Evolutionary conservation across 2,329 filamentous ascomycete species (phyloP).

Genomic region (Ceratocystis albifundus): DNA sequence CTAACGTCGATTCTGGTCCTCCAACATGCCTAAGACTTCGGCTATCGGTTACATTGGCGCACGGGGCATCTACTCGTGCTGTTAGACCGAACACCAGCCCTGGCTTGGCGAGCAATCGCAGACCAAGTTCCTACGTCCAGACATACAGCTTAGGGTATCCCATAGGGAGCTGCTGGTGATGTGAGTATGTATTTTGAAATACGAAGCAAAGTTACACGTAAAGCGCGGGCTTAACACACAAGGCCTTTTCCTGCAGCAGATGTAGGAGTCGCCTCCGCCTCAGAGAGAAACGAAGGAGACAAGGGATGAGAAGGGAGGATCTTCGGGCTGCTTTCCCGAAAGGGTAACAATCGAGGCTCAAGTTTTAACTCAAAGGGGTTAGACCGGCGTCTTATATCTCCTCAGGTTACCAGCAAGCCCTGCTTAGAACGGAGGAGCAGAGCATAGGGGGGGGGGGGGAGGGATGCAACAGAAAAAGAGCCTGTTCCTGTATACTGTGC

Average conservation of each 20-base stretch:
- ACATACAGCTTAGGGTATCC: no score
- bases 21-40: neutral
- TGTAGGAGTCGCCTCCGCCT: neutral
- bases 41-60: slow-evolving; percentile 2
- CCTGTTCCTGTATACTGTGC: neutral
- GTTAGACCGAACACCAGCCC: neutral
- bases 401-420: neutral
- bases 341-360: neutral
- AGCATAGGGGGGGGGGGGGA: no score
- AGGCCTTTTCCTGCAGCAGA: neutral
- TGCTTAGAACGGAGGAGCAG: neutral
- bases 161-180: neutral
- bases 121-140: neutral
- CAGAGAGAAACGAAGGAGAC: neutral
- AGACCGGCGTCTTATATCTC: neutral
- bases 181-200: neutral
- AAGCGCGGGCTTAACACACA: neutral
- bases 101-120: neutral
- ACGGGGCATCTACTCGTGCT: neutral
- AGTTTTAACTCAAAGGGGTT: neutral
- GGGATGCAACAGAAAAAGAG: neutral
- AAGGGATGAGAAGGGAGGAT: neutral
- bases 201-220: neutral
- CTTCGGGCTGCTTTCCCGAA: neutral
- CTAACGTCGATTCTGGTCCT: neutral